Evolutionary conservation across 805 yeast species (phyloP).

Genomic region (Lachancea quebecensis): DNA sequence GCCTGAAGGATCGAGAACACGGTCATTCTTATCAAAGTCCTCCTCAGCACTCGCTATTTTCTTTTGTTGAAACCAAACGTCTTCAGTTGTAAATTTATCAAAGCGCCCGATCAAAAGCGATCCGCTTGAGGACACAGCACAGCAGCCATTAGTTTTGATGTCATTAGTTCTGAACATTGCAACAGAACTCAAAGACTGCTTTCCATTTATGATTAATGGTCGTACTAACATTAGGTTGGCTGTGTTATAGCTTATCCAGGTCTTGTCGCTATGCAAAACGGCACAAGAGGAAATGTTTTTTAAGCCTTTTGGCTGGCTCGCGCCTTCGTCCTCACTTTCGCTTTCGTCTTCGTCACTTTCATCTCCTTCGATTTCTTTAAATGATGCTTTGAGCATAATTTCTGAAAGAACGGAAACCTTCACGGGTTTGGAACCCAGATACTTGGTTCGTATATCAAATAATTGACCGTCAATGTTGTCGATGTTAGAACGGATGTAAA

Average conservation of each 20-base stretch:
- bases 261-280: slow-evolving; percentile 27
- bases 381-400: slow-evolving; percentile 13
- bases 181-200: slow-evolving; percentile 9
- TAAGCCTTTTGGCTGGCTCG: neutral
- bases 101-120: slow-evolving; percentile 25
- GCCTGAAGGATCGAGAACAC: neutral
- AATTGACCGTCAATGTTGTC: slow-evolving; percentile 56
- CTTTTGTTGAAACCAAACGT: slow-evolving; percentile 21
- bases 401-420: slow-evolving; percentile 31
- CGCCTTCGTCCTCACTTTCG: slow-evolving; percentile 9
- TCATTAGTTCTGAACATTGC: slow-evolving; percentile 20
- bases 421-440: slow-evolving; percentile 66
- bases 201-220: slow-evolving; percentile 22
- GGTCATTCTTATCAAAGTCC: neutral
- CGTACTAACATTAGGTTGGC: slow-evolving; percentile 20
- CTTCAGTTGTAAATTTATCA: slow-evolving; percentile 13
- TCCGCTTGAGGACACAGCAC: slow-evolving; percentile 23
- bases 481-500: slow-evolving; percentile 57
- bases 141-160: slow-evolving; percentile 24
- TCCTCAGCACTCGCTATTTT: neutral
- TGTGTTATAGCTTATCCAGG: slow-evolving; percentile 31
- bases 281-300: slow-evolving; percentile 17
- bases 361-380: slow-evolving; percentile 13
- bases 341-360: slow-evolving; percentile 13
- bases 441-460: slow-evolving; percentile 58